Conservation (phyloP, 164 flowering plant genomes). For the Annona cherimola region DNA sequence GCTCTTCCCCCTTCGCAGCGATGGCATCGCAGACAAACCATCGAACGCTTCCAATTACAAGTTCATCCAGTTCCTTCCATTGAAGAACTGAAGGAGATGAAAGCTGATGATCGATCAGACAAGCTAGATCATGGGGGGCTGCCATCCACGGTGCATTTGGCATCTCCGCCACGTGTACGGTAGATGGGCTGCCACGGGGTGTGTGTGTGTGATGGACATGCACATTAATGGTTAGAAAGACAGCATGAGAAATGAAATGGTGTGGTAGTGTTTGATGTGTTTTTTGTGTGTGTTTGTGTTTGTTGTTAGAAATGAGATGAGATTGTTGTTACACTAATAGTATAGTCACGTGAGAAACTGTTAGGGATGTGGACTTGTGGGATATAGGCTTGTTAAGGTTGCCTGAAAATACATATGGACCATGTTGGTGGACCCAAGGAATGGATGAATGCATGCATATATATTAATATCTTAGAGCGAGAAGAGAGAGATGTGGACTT, state of each 20-base stretch:
- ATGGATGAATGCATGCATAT: constrained; percentile 7
- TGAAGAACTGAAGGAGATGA: constrained; percentile 34
- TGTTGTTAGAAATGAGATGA: background rate
- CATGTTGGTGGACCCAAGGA: constrained; percentile 24
- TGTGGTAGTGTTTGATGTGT: no score
- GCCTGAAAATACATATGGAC: constrained; percentile 32
- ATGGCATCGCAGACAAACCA: no score
- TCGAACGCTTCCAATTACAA: no score
- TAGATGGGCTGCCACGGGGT: no score
- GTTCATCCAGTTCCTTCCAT: constrained; percentile 69
- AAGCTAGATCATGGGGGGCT: background rate
- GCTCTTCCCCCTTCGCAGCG: constrained; percentile 48
- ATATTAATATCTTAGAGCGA: no score
- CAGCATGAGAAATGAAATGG: no score
- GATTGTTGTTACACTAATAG: background rate
- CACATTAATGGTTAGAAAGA: no score
- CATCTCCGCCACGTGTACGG: no score
- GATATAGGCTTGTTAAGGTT: constrained; percentile 17
- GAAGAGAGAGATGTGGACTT: background rate
- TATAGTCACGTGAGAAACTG: constrained; percentile 2
- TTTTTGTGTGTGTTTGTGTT: no score
- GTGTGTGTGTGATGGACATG: no score
- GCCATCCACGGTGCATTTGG: background rate
- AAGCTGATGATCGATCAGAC: background rate
- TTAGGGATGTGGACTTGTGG: constrained; percentile 3